A percentile compares a stretch with the other conserved stretches of the same genome.
These are phyloP conservation scores for Adansonia gregorii DNA, from an alignment of 441 rosid species.

Conservation along the genomic window DNA sequence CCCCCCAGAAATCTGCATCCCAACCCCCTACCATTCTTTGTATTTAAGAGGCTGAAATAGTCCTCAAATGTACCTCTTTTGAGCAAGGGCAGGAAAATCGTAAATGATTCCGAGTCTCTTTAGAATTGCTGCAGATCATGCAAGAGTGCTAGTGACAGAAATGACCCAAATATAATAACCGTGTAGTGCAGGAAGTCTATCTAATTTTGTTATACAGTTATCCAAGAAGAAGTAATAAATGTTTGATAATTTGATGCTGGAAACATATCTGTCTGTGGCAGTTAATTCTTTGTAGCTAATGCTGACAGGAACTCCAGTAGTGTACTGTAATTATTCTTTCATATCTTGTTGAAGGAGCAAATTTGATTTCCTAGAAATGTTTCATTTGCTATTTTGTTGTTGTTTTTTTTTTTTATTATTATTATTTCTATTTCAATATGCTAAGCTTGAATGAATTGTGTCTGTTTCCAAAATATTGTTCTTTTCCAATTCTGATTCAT, in stretches of 20 bases:
- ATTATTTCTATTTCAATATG: not conserved
- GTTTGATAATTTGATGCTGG: not conserved
- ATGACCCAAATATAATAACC: not conserved
- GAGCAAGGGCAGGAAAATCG: not conserved
- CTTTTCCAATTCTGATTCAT: conserved; percentile 6
- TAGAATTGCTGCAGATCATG: not conserved
- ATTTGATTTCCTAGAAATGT: not conserved
- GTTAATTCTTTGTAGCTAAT: not conserved
- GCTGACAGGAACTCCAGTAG: not conserved
- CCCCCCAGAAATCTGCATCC: not conserved
- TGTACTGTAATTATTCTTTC: not conserved
- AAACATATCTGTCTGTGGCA: not conserved
- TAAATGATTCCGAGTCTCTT: not conserved
- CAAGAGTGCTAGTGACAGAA: not conserved
- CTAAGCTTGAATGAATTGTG: conserved; percentile 6
- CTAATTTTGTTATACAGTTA: not conserved
- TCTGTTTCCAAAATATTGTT: not conserved
- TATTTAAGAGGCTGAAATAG: not conserved
- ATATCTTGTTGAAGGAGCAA: not conserved
- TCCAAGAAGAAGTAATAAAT: not conserved
- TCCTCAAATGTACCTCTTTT: not conserved
- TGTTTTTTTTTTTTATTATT: not conserved
- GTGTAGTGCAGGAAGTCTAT: not conserved
- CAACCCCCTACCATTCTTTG: not conserved
- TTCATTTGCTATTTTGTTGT: conserved; percentile 1